Evolutionary conservation across 2,329 filamentous ascomycete species (phyloP).

Genomic region (Exserohilum turcica): DNA sequence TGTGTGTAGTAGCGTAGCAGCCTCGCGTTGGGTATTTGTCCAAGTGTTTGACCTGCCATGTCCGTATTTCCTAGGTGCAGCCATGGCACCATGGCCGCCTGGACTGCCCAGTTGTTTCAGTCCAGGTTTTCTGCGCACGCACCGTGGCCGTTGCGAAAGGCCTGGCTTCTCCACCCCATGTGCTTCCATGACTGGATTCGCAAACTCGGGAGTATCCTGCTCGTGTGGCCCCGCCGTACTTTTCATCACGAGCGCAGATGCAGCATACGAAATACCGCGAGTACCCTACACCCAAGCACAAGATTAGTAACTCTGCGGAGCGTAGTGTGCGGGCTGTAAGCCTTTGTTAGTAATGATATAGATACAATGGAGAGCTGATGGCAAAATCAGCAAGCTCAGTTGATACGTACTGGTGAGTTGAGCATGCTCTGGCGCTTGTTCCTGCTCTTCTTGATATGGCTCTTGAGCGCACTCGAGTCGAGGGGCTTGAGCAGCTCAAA

Average conservation of each 20-base stretch:
- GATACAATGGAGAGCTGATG: conserved; percentile 34
- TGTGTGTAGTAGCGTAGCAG: not conserved
- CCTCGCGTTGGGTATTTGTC: conserved; percentile 13
- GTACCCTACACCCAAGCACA: conserved; percentile 28
- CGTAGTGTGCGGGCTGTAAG: conserved; percentile 55
- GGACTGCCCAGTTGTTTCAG: conserved; percentile 19
- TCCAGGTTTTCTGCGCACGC: conserved; percentile 22
- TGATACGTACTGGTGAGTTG: conserved; percentile 84
- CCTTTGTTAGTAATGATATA: conserved; percentile 38
- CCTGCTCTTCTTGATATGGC: conserved; percentile 96
- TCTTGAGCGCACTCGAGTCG: conserved; percentile 94
- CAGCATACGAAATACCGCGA: conserved; percentile 19
- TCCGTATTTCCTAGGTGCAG: conserved; percentile 4
- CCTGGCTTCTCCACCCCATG: conserved; percentile 17
- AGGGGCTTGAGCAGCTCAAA: conserved; percentile 96
- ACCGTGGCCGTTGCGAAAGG: conserved; percentile 23
- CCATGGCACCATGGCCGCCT: conserved; percentile 9
- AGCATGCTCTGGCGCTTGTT: conserved; percentile 94
- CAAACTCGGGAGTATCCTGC: conserved; percentile 11
- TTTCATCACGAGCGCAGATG: conserved; percentile 20
- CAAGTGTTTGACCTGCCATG: conserved; percentile 13
- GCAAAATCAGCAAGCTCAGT: conserved; percentile 17
- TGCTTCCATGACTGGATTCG: conserved; percentile 14
- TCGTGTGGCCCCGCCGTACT: conserved; percentile 9
- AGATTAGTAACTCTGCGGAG: conserved; percentile 57